Evolutionary conservation across 345 rosid genomes (phyloP), one percentile per base, ranked within the genome.

Genomic region (Eucalyptus sp.): DNA sequence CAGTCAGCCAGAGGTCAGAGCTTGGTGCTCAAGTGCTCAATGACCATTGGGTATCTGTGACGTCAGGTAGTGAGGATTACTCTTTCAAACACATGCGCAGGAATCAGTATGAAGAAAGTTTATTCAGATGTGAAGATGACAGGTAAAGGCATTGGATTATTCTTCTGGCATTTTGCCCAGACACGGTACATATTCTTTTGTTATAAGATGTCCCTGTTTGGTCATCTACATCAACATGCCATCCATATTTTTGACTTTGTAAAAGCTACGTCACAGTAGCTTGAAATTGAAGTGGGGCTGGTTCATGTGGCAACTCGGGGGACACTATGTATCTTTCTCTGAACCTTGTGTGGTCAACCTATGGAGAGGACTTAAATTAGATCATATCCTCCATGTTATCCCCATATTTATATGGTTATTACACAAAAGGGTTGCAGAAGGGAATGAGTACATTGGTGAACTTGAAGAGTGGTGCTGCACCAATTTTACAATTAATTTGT

Each of bases 111-210:
- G 99, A 97, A 92, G 99, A 97, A 91, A 96, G 99, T 90, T 94
- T 97, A 93, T 97, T 97, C 90, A 94, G 97, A 95, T 97, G 99
- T 85, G 99, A 97, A 96, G 99, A 97, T 91, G 99, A 96, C 90
- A 96, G 99, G 99, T 98, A 90, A 86, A 83, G 20, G 50, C 54
- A 60, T 44, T 88, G 87, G 87, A 51, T 51, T 86, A 76, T 41
- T 76, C 8, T 37, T 37, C 29, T 76, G 8, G 48, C 29, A 41
- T 76, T 41, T 76, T 41, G 83, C 3, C 48, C 14, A 4, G 41
- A 76, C 83, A 41, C 22, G 27, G 83, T 76, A 37, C 83, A 76
- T 37, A 22, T 37, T 76, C 13, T 37, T 41, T 24, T 12, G 15
- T 76, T 10, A 18, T 20, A 76, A 76, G 83, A 76, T 76, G 48